Evolutionary conservation across 1,284 basidiomycete species (phyloP), one percentile per base, ranked within the genome.

Genomic region (Golubevia pallescens): DNA sequence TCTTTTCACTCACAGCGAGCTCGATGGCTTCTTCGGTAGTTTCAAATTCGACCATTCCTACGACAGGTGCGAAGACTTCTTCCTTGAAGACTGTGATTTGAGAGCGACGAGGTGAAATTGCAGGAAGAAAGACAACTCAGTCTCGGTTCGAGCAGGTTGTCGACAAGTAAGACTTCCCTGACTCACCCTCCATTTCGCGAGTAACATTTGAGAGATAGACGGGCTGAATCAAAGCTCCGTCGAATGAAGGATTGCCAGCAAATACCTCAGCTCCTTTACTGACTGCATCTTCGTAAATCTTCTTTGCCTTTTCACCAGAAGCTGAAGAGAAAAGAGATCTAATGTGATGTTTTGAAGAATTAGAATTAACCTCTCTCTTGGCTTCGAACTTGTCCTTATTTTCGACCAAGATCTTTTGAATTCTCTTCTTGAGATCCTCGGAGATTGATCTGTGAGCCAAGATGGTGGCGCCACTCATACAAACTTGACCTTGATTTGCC

Each of bases 401-500:
- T 19, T 73, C 68, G 52, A 71, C 67, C 1, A 74, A 71, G 32
- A 78, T 70, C 13, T 60, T 62, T 2, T 61, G 60, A 7, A 75
- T 20, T 3, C 62, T 60, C 6, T 63, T 5, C 19, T 67, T 51
- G 23, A 79, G 62, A 19, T 68, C 23, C 1, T 14, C n/a, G 1
- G 65, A 65, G n/a, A 78, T 52, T 6, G 28, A 52, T 2, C 58
- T 16, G 63, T 77, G 73, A 28, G 74, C 73, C 55, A 79, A 19
- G 24, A 79, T 58, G 58, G 73, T 77, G 66, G 70, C 68, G 21
- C 72, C 63, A 5, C 66, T 58, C 74, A 77, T 79, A 63, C 77
- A 79, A 63, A 79, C 68, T 58, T 79, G 77, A 51, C 74, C 74
- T 23, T 58, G 60, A 62, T 77, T 74, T 23, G 77, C 51, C 24